Conservation (phyloP, 2,329 filamentous ascomycete species). For the Byssothecium circinans region DNA sequence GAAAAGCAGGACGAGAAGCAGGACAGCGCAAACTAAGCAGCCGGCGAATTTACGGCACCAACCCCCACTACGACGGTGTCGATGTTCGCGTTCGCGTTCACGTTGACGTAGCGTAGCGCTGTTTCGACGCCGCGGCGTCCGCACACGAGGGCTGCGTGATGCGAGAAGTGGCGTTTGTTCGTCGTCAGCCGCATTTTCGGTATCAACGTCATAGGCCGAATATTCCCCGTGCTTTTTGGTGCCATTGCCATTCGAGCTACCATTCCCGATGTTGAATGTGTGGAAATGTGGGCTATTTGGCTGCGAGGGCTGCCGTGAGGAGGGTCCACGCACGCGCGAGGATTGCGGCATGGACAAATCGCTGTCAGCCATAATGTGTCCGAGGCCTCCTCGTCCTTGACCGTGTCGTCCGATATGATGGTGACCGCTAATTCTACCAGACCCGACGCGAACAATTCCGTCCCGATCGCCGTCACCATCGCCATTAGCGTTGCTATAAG, state of each 20-base stretch:
- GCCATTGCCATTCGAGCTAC: slow-evolving; percentile 31
- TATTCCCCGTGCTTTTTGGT: slow-evolving; percentile 63
- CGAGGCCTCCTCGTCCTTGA: slow-evolving; percentile 69
- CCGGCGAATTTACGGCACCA: slow-evolving; percentile 78
- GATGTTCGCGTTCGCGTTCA: slow-evolving; percentile 75
- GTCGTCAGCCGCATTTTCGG: slow-evolving; percentile 76
- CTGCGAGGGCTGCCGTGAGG: slow-evolving; percentile 64
- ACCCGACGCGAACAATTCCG: slow-evolving; percentile 44
- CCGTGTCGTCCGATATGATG: slow-evolving; percentile 81
- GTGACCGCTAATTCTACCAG: slow-evolving; percentile 58
- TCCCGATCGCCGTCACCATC: slow-evolving; percentile 49
- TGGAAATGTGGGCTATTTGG: slow-evolving; percentile 67
- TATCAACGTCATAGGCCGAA: slow-evolving; percentile 78
- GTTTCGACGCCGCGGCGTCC: slow-evolving; percentile 54
- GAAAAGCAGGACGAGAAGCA: slow-evolving; percentile 80
- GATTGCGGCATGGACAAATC: slow-evolving; percentile 68
- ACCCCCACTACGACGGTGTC: slow-evolving; percentile 55
- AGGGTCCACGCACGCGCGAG: slow-evolving; percentile 62
- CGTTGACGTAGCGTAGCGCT: slow-evolving; percentile 66
- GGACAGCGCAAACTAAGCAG: slow-evolving; percentile 79
- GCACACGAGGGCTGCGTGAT: slow-evolving; percentile 60
- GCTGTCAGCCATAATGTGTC: slow-evolving; percentile 62
- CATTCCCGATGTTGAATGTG: slow-evolving; percentile 49
- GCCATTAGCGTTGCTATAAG: slow-evolving; percentile 65
- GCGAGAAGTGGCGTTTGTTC: slow-evolving; percentile 82